Base-by-base conservation (phyloP, 1,284 basidiomycete genomes). In the Calocybe gambosa region DNA sequence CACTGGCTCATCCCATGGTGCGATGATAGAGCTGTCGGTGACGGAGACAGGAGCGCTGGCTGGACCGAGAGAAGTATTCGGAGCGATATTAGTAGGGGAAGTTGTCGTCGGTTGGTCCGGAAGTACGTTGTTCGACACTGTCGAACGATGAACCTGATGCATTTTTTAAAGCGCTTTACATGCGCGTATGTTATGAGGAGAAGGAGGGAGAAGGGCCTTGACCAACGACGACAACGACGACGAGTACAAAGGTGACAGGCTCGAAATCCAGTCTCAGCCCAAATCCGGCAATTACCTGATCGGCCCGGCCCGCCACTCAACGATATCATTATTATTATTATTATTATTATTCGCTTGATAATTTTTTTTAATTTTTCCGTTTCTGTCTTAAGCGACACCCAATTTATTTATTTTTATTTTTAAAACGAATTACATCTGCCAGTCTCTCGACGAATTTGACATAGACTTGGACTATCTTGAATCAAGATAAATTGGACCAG, bases 1-100 rank as follows among this genome's bases (percentile, higher is more conserved):
- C 48, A 65, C 64, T 15, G 63, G 62, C 12, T 60, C 54, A 26
- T 61, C 62, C 63, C 63, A 69, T 12, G 67, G 66, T 4, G 64
- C 67, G 40, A 69, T 67, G 10, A 45, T 49, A 0, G 61, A 33
- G 33, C 56, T 54, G 18, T 59, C 56, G 34, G 57, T 60, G 7
- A 48, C 48, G 5, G 59, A 55, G 42, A 43, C 49, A 45, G 37
- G 42, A 49, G 43, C 44, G 43, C 46, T 12, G 16, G 29, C 39
- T 13, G 51, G 10, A 8, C 38, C 38, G 7, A 18, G 15, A 12
- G 40, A 19, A 6, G 45, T 41, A 23, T 43, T 37, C 39, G 43
- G 33, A 20, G 41, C 39, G 40, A 39, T 31, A 21, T 28, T 33
- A 13, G 39, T 46, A n/a, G 48, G 43, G 33, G 41, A 43, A 40